Conservation (phyloP, 108 stramenopile species). For the Nannochloropsis salina region DNA sequence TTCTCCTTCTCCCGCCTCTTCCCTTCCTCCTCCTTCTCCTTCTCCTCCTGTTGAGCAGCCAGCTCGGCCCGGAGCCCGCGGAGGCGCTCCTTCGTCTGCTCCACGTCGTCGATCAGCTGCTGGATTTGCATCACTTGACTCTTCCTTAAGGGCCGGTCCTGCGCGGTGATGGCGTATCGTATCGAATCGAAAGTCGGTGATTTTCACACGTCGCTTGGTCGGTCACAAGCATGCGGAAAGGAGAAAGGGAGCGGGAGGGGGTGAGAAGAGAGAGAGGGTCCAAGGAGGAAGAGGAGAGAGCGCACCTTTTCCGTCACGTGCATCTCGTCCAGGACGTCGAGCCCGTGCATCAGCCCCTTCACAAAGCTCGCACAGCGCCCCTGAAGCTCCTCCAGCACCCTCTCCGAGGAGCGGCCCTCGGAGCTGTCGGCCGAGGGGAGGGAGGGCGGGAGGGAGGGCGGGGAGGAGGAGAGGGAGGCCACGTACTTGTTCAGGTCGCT, state of each 20-base stretch:
- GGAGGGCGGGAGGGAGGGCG: neutral
- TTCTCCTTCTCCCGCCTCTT: neutral
- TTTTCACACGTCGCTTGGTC: too few species aligned
- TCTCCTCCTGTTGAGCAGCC: neutral
- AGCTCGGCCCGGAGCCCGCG: neutral
- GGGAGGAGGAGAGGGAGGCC: neutral
- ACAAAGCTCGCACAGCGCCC: neutral
- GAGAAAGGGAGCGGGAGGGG: neutral
- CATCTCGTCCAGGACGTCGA: neutral
- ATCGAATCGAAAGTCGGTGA: too few species aligned
- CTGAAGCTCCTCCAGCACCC: neutral
- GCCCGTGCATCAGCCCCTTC: neutral
- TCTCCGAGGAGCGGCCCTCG: neutral
- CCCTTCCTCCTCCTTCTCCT: neutral
- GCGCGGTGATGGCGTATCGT: neutral
- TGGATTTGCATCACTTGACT: neutral
- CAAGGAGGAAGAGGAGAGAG: neutral
- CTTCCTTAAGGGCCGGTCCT: neutral
- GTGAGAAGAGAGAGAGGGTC: neutral
- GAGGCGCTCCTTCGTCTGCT: neutral
- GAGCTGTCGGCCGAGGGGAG: neutral
- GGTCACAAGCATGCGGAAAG: too few species aligned
- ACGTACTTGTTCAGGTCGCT: neutral
- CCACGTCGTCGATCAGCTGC: slow-evolving; percentile 10
- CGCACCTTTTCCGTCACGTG: neutral